A percentile compares a stretch with the other conserved stretches of the same genome.
Evolutionary conservation across 768 basidiomycete genomes (phyloP).

Genomic region (Pisolithus sp.): DNA sequence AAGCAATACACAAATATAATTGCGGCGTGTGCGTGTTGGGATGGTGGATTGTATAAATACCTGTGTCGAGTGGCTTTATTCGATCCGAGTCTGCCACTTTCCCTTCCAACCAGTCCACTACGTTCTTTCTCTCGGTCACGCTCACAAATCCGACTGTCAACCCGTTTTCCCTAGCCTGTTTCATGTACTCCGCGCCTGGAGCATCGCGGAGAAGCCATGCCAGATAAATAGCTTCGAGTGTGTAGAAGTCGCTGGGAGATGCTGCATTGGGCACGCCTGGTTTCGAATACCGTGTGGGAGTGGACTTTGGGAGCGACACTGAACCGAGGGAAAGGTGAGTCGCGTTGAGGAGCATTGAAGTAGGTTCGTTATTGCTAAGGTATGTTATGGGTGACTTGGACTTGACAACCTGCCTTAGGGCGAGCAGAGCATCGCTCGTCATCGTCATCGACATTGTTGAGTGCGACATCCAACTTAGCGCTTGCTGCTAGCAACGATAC

Average conservation of each 20-base stretch:
- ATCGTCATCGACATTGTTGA: conserved; percentile 1
- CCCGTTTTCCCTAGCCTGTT: conserved; percentile 70
- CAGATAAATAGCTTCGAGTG: conserved; percentile 78
- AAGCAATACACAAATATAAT: not conserved
- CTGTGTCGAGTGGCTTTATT: conserved; percentile 18
- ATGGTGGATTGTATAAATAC: conserved; percentile 6
- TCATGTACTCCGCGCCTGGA: conserved; percentile 82
- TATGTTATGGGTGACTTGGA: conserved; percentile 47
- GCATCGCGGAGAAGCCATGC: conserved; percentile 74
- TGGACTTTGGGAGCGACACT: conserved; percentile 59
- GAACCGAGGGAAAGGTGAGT: conserved; percentile 58
- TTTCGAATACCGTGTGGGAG: conserved; percentile 73
- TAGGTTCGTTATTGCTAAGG: conserved; percentile 30
- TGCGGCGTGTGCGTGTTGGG: not conserved
- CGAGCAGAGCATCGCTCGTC: conserved; percentile 43
- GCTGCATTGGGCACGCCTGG: conserved; percentile 37
- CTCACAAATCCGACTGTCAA: conserved; percentile 73
- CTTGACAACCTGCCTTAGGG: conserved; percentile 59
- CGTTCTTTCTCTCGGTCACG: conserved; percentile 78
- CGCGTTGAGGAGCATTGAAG: conserved; percentile 45
- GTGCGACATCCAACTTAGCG: no score
- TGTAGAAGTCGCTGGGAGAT: conserved; percentile 51
- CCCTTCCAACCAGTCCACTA: conserved; percentile 83
- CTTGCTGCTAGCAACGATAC: no score
- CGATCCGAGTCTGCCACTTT: conserved; percentile 24